These are phyloP conservation scores for Hypoxylon lienhwacheense DNA, from an alignment of 495 filamentous ascomycete genomes.

Conservation along the genomic window DNA sequence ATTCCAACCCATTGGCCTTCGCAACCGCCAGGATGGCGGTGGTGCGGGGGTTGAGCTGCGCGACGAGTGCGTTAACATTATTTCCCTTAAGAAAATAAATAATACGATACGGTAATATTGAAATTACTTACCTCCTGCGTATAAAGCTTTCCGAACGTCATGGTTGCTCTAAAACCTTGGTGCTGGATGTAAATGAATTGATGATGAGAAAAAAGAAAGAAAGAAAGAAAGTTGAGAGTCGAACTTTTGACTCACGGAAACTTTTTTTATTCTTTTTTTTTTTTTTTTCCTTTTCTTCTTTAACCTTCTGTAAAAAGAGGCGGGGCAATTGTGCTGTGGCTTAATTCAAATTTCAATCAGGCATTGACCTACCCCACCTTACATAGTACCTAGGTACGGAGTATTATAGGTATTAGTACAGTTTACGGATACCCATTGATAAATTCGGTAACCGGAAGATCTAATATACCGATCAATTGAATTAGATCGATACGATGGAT, in stretches of 20 bases:
- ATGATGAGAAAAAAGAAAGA: constrained; percentile 42
- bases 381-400: background rate
- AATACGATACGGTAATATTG: background rate
- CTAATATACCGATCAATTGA: constrained; percentile 19
- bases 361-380: constrained; percentile 22
- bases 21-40: constrained; percentile 86
- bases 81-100: constrained; percentile 17
- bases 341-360: constrained; percentile 31
- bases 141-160: constrained; percentile 98
- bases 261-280: no score
- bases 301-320: constrained; percentile 26
- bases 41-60: constrained; percentile 84
- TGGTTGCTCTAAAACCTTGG: constrained; percentile 46
- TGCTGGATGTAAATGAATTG: constrained; percentile 39
- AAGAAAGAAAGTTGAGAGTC: constrained; percentile 27
- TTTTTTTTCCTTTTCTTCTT: constrained; percentile 36
- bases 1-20: constrained; percentile 90
- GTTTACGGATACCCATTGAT: no score
- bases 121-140: constrained; percentile 68
- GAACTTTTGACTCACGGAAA: constrained; percentile 39
- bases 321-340: constrained; percentile 34
- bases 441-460: constrained; percentile 30
- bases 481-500: background rate
- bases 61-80: constrained; percentile 37
- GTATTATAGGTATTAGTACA: background rate